Percentiles rank a stretch among this genome's conserved stretches.
phyloP scores from a whole-genome alignment of 108 stramenopile species.

The Nannochloropsis gaditana region DNA sequence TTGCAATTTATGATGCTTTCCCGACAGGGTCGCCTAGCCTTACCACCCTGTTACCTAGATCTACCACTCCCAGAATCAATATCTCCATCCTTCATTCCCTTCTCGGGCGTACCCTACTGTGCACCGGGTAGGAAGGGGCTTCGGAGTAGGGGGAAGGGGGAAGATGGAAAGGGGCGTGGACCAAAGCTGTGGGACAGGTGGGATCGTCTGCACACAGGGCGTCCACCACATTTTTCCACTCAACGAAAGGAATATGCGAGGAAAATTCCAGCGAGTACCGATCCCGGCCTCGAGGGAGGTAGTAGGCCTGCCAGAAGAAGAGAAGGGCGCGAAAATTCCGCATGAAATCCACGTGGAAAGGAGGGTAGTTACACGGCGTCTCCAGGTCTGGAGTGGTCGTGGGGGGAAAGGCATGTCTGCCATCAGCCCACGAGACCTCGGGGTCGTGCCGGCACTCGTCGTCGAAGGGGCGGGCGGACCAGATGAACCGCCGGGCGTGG shows the following conservation, averaged over 20 bases:
- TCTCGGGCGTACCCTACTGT: not conserved
- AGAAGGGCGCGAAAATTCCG: constrained; percentile 67
- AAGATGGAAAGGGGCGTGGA: constrained; percentile 26
- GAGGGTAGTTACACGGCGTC: not conserved
- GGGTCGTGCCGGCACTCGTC: constrained; percentile 29
- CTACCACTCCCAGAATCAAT: too few species aligned
- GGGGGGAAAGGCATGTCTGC: too few species aligned
- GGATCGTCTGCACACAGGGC: constrained; percentile 67
- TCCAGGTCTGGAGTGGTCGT: not conserved
- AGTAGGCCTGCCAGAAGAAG: constrained; percentile 80
- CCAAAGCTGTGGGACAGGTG: constrained; percentile 42
- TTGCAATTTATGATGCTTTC: too few species aligned
- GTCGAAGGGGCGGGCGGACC: constrained; percentile 28
- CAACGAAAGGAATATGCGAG: constrained; percentile 68
- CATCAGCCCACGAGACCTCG: not conserved
- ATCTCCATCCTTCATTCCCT: not conserved
- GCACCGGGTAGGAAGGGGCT: not conserved
- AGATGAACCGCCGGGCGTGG: not conserved
- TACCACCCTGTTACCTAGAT: too few species aligned
- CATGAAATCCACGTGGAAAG: constrained; percentile 40
- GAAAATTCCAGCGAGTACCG: constrained; percentile 73
- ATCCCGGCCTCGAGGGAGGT: constrained; percentile 73
- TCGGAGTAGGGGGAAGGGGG: constrained; percentile 36
- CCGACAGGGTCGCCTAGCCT: too few species aligned
- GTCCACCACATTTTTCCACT: constrained; percentile 65